Base-by-base conservation (phyloP, 1,284 basidiomycete genomes). In the Ganoderma lucidum region DNA sequence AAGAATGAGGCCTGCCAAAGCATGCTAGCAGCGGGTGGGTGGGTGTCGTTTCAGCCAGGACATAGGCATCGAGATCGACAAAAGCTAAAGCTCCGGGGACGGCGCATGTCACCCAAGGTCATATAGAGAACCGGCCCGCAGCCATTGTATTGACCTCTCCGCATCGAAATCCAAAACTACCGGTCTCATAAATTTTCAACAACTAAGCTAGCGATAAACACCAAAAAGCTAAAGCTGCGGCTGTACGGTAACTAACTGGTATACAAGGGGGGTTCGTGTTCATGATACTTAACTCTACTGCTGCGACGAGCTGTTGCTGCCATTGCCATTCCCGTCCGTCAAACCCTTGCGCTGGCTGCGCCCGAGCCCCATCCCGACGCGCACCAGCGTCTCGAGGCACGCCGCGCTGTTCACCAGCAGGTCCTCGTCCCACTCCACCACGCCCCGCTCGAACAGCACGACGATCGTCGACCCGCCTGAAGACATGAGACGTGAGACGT, bases 401-500 rank as follows among this genome's bases (percentile, higher is more conserved):
- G 93, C 93, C 30, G 85, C 83, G n/a, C 93, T 90, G 79, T 97
- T 97, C 72, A 93, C 86, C 32, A 96, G 75, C n/a, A 98, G 80
- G 79, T 99, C 97, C 73, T 96, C 91, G 76, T 99, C 97, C 91
- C 95, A 98, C 76, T 90, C 83, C 8, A 98, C 87, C 1, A 82
- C 86, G 10, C 92, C 94, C 75, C 90, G 92, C 81, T 96, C 94
- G 74, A 97, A 96, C 28, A 97, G 80, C 62, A 94, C 82, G 28
- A 98, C 95, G 71, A 97, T 93, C 3, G 96, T 98, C 30, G 93
- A 95, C 0, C 96, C 96, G 64, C 95, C 93, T 95, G 72, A 72
- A 53, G 17, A 23, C 35, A 68, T 62, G 53, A 73, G 60, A 45
- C 68, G 44, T 63, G 12, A 23, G 23, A 23, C 23, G 41, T 32